These are phyloP conservation scores for Amphichorda felina DNA, from an alignment of 2,329 filamentous ascomycete species.

Conservation along the genomic window DNA sequence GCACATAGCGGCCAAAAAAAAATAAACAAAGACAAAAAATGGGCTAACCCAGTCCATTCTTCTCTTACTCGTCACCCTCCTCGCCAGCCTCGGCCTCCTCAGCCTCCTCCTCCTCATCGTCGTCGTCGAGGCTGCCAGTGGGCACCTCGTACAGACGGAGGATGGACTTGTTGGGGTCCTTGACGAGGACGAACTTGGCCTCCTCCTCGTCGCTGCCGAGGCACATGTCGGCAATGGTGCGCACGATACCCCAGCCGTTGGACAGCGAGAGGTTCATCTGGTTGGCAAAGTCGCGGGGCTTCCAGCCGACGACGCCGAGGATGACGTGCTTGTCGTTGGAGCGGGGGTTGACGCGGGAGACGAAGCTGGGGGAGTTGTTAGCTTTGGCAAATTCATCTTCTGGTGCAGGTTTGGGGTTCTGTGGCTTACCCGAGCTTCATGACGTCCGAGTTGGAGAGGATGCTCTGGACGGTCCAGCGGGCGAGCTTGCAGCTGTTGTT, in stretches of 20 bases:
- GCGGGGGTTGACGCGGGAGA: constrained; percentile 88
- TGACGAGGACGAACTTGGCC: constrained; percentile 70
- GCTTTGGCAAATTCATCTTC: not conserved
- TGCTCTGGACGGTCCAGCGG: constrained; percentile 93
- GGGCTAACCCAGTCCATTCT: no score
- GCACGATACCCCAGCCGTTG: constrained; percentile 98
- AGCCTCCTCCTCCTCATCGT: constrained; percentile 47
- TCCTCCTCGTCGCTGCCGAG: constrained; percentile 59
- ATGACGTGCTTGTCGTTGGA: constrained; percentile 89
- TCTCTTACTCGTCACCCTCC: constrained; percentile 13
- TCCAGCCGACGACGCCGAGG: constrained; percentile 92
- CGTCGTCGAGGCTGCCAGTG: constrained; percentile 70
- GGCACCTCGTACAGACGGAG: constrained; percentile 90
- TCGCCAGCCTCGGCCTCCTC: constrained; percentile 39
- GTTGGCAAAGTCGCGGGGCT: constrained; percentile 88
- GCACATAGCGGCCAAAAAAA: no score
- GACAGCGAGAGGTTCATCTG: constrained; percentile 97
- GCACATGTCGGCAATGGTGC: constrained; percentile 94
- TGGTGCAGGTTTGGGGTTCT: no score
- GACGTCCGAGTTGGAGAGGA: constrained; percentile 90
- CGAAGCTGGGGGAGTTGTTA: constrained; percentile 73
- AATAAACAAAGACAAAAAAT: no score
- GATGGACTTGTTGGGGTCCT: constrained; percentile 95
- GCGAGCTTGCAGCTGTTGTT: constrained; percentile 99
- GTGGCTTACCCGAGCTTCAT: constrained; percentile 99